Percentiles rank a stretch among this genome's conserved stretches.
Evolutionary conservation across 441 rosid species (phyloP).

Genomic region (Rhodomyrtus psidioides): DNA sequence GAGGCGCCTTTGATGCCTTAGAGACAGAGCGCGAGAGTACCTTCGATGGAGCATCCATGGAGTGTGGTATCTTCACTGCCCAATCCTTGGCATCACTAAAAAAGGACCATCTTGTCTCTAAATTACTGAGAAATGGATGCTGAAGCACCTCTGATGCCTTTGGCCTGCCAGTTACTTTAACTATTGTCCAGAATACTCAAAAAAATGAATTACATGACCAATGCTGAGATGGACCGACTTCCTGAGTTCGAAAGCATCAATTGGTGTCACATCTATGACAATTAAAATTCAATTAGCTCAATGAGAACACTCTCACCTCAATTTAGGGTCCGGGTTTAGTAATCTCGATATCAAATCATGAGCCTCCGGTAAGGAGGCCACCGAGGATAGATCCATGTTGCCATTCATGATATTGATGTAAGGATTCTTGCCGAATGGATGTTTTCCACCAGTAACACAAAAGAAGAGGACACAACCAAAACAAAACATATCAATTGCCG

Average conservation of each 20-base stretch:
- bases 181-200: no score
- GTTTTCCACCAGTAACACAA: constrained; percentile 73
- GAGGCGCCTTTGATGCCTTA: constrained; percentile 48
- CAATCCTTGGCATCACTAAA: no score
- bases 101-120: no score
- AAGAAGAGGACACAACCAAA: constrained; percentile 83
- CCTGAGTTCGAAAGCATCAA: background rate
- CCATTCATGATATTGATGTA: constrained; percentile 63
- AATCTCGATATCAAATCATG: constrained; percentile 51
- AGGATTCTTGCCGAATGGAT: constrained; percentile 88
- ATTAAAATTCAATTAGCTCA: background rate
- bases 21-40: no score
- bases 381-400: constrained; percentile 49
- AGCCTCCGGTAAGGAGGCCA: constrained; percentile 70
- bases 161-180: constrained; percentile 36
- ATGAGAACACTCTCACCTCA: constrained; percentile 33
- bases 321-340: constrained; percentile 54
- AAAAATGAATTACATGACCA: background rate
- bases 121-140: constrained; percentile 32
- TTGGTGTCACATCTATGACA: background rate
- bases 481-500: constrained; percentile 76
- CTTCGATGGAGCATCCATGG: no score
- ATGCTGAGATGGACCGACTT: background rate
- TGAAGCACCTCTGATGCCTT: constrained; percentile 55
- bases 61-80: no score